Evolutionary conservation across 257 asterid species (phyloP).

Genomic region (Rehmannia glutinosa): DNA sequence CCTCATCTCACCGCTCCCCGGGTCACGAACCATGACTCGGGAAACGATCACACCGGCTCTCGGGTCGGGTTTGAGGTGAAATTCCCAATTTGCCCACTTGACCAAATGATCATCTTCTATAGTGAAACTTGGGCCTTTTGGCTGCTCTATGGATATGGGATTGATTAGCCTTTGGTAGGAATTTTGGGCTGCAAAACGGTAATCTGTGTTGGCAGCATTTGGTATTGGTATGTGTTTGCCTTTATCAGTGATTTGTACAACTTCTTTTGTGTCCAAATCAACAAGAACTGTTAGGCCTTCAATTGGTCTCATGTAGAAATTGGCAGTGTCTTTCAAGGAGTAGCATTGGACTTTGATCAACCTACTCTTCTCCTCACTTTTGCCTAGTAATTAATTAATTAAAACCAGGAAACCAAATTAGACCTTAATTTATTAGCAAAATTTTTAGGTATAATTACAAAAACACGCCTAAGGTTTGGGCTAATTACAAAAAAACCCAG

Average conservation of each 20-base stretch:
- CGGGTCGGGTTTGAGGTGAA: conserved; percentile 73
- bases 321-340: conserved; percentile 72
- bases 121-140: conserved; percentile 62
- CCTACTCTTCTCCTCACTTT: conserved; percentile 70
- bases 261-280: conserved; percentile 69
- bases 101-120: conserved; percentile 53
- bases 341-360: conserved; percentile 79
- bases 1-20: conserved; percentile 44
- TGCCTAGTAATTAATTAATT: conserved; percentile 30
- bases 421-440: no score
- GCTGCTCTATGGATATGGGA: conserved; percentile 86
- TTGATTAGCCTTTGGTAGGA: conserved; percentile 47
- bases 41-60: conserved; percentile 71
- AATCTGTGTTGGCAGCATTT: conserved; percentile 74
- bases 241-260: conserved; percentile 53
- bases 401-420: not conserved
- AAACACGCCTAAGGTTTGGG: no score
- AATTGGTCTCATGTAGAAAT: conserved; percentile 96
- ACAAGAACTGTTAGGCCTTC: conserved; percentile 86
- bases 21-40: conserved; percentile 53
- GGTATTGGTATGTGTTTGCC: conserved; percentile 80
- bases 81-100: conserved; percentile 85
- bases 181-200: conserved; percentile 64
- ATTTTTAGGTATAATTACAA: no score
- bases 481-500: no score